Percentiles rank a stretch among this genome's conserved stretches.
phyloP scores from a whole-genome alignment of 768 basidiomycete genomes.

The Cantharellus cinnabarinus region DNA sequence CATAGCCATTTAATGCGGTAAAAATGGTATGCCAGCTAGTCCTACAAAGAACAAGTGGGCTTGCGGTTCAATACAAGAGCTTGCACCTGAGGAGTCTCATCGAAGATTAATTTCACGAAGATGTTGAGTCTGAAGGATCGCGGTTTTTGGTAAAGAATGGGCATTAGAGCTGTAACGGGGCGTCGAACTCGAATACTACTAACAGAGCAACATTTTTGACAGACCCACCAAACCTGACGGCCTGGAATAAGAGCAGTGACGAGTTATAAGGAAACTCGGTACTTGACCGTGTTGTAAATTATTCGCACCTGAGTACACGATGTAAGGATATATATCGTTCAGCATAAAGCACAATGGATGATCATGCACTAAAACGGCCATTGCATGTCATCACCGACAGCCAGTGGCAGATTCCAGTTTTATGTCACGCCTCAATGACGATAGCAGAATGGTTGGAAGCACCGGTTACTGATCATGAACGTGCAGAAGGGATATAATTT shows the following conservation, averaged over 20 bases:
- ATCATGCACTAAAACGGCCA: too few relatives aligned
- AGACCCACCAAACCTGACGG: slow-evolving; percentile 56
- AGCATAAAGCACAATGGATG: too few relatives aligned
- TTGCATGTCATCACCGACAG: too few relatives aligned
- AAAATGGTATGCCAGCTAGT: slow-evolving; percentile 30
- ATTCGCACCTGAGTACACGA: slow-evolving; percentile 12
- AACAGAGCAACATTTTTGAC: slow-evolving; percentile 52
- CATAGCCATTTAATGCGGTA: slow-evolving; percentile 29
- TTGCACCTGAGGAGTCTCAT: slow-evolving; percentile 10
- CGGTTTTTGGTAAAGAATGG: background rate
- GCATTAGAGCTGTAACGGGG: background rate
- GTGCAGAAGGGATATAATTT: too few relatives aligned
- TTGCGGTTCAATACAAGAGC: too few relatives aligned
- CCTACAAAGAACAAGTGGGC: slow-evolving; percentile 21
- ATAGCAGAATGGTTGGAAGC: too few relatives aligned
- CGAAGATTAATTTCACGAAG: slow-evolving; percentile 36
- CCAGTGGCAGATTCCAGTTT: too few relatives aligned
- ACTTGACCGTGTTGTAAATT: slow-evolving; percentile 14
- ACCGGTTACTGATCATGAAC: too few relatives aligned
- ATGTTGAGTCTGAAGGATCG: slow-evolving; percentile 5
- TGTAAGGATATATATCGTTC: too few relatives aligned
- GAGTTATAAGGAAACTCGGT: background rate
- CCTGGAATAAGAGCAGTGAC: slow-evolving; percentile 20
- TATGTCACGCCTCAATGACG: too few relatives aligned
- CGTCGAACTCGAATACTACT: slow-evolving; percentile 10